Evolutionary conservation across 2,329 filamentous ascomycete species (phyloP), one percentile per base, ranked within the genome.

Genomic region (Harringtonia aguacate): DNA sequence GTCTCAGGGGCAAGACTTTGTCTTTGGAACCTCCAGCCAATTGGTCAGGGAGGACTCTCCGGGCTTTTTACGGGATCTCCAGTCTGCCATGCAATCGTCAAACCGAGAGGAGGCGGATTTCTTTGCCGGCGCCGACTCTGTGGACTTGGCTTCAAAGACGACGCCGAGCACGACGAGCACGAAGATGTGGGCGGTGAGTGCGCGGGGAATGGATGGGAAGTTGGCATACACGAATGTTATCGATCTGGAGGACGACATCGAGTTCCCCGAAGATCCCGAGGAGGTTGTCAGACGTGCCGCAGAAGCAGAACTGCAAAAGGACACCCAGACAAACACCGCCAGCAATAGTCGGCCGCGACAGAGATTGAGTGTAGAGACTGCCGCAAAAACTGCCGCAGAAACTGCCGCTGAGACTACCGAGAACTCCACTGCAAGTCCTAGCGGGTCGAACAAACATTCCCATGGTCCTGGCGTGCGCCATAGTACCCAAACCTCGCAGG

Each of bases 11-110:
- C 87, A 92, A 57, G 78, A 88, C 47, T 85, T 89, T 55, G 64
- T 94, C 0, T 94, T 94, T 61, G 87, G 86, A 1, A 92, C 86
- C 0, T 89, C 84, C 2, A 94, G 87, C 58, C 87, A 94, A 58
- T 64, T 94, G 21, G 82, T 81, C 14, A 66, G 73, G 44, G 84
- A 87, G 45, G 77, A 87, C 30, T 85, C 83, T 0, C 83, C 84
- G 0, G 74, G 73, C 0, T 72, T 80, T 21, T 59, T 85, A 15
- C 70, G 72, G 27, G 73, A 84, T 37, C 60, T 85, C 18, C 77
- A 84, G 43, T 57, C 67, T 43, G 80, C 79, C 1, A 72, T 84
- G 50, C 70, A 69, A 48, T 67, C 66, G 31, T 85, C 81, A 0
- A 81, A 77, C 46, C 46, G 58, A 2, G 53, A 61, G 59, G 21